Percentiles rank a stretch among this genome's conserved stretches.
phyloP scores from a whole-genome alignment of 2,329 filamentous ascomycete genomes.

The Fusarium gaditjirri region DNA sequence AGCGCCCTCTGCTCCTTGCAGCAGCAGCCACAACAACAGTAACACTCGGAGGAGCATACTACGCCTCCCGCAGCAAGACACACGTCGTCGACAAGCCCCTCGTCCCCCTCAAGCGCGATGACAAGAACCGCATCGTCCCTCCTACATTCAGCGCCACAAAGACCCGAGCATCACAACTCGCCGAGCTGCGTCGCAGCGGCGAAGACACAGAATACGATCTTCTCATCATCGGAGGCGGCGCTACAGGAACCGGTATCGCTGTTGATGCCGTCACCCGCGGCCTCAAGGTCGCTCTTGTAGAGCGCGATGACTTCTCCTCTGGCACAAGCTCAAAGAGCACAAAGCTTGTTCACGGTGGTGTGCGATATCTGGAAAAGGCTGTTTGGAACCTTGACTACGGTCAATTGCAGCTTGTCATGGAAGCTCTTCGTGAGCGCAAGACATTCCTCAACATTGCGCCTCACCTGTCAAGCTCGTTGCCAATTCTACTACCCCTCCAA shows the following conservation, averaged over 20 bases:
- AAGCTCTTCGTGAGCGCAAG: conserved; percentile 83
- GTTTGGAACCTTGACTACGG: conserved; percentile 87
- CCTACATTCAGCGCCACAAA: conserved; percentile 51
- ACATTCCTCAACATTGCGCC: conserved; percentile 87
- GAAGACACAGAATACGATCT: conserved; percentile 75
- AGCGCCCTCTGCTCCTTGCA: conserved; percentile 49
- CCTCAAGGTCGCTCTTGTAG: conserved; percentile 81
- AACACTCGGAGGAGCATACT: conserved; percentile 47
- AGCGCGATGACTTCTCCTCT: conserved; percentile 84
- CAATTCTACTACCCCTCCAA: conserved; percentile 84
- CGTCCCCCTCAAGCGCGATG: conserved; percentile 51
- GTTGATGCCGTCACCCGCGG: conserved; percentile 83
- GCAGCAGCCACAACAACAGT: conserved; percentile 46
- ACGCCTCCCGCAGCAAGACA: conserved; percentile 45
- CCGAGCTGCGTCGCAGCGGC: conserved; percentile 51
- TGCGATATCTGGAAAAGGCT: conserved; percentile 87
- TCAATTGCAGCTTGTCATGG: conserved; percentile 83
- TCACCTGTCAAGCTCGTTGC: conserved; percentile 82
- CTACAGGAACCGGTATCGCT: conserved; percentile 82
- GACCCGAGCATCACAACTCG: conserved; percentile 53
- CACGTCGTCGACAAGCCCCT: conserved; percentile 49
- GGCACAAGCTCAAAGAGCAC: conserved; percentile 89
- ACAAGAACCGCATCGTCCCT: conserved; percentile 51
- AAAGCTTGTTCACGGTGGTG: conserved; percentile 86
- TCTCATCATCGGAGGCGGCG: conserved; percentile 81